These are phyloP conservation scores for Aspergillus brasiliensis DNA, from an alignment of 2,329 filamentous ascomycete species.

Conservation along the genomic window DNA sequence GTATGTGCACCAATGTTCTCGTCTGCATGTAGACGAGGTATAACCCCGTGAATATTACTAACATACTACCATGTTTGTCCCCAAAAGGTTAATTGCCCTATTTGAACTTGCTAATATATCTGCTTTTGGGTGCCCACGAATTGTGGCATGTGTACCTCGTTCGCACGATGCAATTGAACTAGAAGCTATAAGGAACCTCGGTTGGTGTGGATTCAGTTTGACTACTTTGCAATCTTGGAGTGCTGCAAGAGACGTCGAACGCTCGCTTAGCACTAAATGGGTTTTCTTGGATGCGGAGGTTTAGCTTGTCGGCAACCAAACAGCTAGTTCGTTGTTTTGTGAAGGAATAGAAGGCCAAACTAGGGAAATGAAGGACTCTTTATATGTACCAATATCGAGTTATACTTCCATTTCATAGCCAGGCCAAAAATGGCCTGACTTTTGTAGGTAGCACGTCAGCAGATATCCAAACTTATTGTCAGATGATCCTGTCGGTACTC, in stretches of 20 bases:
- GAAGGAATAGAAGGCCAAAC: neutral
- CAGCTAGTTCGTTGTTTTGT: neutral
- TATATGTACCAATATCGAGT: neutral
- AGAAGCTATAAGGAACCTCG: slow-evolving; percentile 74
- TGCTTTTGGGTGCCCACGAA: slow-evolving; percentile 69
- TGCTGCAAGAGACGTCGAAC: slow-evolving; percentile 50
- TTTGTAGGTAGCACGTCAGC: neutral
- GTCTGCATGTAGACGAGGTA: neutral
- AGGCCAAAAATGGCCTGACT: neutral
- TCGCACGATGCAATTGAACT: slow-evolving; percentile 63
- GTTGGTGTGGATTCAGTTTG: slow-evolving; percentile 91
- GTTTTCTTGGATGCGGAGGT: slow-evolving; percentile 87
- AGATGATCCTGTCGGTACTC: neutral
- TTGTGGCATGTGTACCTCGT: slow-evolving; percentile 81
- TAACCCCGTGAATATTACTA: neutral
- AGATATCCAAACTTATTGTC: neutral
- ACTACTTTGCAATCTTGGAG: slow-evolving; percentile 77
- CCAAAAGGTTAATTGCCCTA: slow-evolving; percentile 74
- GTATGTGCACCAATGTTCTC: slow-evolving; percentile 56
- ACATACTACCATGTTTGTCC: neutral
- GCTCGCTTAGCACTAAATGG: slow-evolving; percentile 76
- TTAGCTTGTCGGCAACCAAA: slow-evolving; percentile 44
- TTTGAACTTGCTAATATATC: slow-evolving; percentile 82
- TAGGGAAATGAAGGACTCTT: neutral
- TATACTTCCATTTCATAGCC: neutral